Conservation (phyloP, 371 early-diverging fungal species). For the Cokeromyces recurvatus region DNA sequence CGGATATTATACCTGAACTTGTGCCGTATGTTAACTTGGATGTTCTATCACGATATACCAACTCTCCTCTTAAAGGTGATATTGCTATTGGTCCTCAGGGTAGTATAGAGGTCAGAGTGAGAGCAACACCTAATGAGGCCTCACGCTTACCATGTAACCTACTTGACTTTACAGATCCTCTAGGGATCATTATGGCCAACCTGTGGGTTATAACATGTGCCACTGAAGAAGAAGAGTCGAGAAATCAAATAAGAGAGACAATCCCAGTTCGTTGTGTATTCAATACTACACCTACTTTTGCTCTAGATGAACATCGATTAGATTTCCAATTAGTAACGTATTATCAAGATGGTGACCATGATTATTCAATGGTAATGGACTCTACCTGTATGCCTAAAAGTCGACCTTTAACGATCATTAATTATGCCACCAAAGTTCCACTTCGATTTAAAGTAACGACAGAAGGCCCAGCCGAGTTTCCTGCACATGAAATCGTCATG, state of each 20-base stretch:
- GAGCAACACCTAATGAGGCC: slow-evolving; percentile 62
- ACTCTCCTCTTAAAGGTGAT: slow-evolving; percentile 74
- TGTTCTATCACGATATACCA: slow-evolving; percentile 77
- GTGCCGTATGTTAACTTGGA: slow-evolving; percentile 62
- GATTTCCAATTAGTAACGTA: slow-evolving; percentile 52
- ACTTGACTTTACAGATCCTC: slow-evolving; percentile 49
- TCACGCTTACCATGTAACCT: slow-evolving; percentile 52
- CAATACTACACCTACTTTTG: slow-evolving; percentile 64
- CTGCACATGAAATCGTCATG: slow-evolving; percentile 54
- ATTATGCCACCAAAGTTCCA: slow-evolving; percentile 61
- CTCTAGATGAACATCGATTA: slow-evolving; percentile 56
- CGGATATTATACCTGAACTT: slow-evolving; percentile 57
- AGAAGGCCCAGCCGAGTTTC: slow-evolving; percentile 75
- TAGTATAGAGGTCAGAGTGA: slow-evolving; percentile 72
- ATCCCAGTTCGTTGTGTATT: slow-evolving; percentile 69
- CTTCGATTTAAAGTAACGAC: slow-evolving; percentile 64
- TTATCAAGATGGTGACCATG: slow-evolving; percentile 49
- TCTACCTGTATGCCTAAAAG: slow-evolving; percentile 32
- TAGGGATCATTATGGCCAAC: slow-evolving; percentile 58
- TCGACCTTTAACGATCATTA: slow-evolving; percentile 53
- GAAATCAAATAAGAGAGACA: slow-evolving; percentile 42
- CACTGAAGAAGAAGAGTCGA: slow-evolving; percentile 14
- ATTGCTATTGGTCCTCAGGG: slow-evolving; percentile 66
- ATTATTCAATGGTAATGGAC: slow-evolving; percentile 13
- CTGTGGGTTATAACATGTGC: slow-evolving; percentile 55